These are phyloP conservation scores for Sextonia rubra DNA, from an alignment of 164 flowering plant species.

Conservation along the genomic window DNA sequence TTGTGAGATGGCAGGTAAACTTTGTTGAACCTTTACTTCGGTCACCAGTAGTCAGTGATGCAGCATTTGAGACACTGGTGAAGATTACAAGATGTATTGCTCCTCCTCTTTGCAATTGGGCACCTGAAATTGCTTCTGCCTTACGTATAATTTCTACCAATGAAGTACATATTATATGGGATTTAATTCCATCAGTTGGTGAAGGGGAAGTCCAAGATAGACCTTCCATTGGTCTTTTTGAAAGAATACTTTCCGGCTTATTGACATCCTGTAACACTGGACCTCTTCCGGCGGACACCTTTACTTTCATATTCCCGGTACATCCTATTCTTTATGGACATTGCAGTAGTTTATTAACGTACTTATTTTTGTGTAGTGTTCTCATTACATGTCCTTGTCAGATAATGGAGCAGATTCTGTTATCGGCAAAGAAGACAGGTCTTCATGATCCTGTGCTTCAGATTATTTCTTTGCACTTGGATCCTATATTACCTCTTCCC, in stretches of 20 bases:
- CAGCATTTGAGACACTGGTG: constrained; percentile 83
- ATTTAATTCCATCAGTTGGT: constrained; percentile 44
- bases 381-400: constrained; percentile 21
- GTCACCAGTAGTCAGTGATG: constrained; percentile 80
- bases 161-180: constrained; percentile 40
- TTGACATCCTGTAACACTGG: constrained; percentile 78
- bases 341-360: background rate
- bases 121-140: constrained; percentile 91
- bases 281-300: constrained; percentile 93
- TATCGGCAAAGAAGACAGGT: constrained; percentile 76
- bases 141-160: constrained; percentile 64
- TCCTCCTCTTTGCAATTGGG: constrained; percentile 85
- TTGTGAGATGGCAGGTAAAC: constrained; percentile 45
- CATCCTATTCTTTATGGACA: constrained; percentile 2
- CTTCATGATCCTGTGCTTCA: constrained; percentile 87
- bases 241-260: constrained; percentile 60
- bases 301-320: constrained; percentile 89
- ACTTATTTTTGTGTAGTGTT: background rate
- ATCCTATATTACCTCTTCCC: constrained; percentile 90
- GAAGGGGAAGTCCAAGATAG: constrained; percentile 39
- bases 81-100: constrained; percentile 79
- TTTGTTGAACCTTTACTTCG: constrained; percentile 74
- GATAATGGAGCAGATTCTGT: constrained; percentile 86
- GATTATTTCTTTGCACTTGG: constrained; percentile 84
- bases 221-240: constrained; percentile 64